These are phyloP conservation scores for Ilyonectria destructans DNA, from an alignment of 2,329 filamentous ascomycete genomes.

Conservation along the genomic window DNA sequence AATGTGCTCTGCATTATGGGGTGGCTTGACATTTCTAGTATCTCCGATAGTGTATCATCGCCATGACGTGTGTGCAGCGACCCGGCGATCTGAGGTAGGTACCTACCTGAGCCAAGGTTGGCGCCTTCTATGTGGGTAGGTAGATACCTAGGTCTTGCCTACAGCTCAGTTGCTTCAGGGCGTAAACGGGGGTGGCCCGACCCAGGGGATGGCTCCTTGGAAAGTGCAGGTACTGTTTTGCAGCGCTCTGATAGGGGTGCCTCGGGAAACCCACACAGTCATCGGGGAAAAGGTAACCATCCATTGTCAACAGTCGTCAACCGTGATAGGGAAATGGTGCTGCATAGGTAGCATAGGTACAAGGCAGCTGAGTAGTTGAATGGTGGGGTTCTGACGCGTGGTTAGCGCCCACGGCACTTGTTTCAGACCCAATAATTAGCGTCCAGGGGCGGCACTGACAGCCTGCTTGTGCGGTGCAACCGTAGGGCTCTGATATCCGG, in stretches of 20 bases:
- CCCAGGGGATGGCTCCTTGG: neutral
- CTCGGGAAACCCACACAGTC: neutral
- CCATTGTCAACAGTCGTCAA: neutral
- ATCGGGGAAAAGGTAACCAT: neutral
- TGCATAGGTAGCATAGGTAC: too few species aligned
- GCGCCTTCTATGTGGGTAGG: too few species aligned
- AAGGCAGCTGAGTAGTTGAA: neutral
- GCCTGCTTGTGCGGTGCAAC: neutral
- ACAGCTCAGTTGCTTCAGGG: neutral
- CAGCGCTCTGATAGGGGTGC: neutral
- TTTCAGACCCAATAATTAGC: neutral
- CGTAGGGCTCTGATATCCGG: slow-evolving; percentile 1
- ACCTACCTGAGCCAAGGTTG: neutral
- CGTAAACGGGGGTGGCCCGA: neutral
- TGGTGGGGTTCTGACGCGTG: neutral
- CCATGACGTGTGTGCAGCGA: neutral
- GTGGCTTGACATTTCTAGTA: slow-evolving; percentile 2
- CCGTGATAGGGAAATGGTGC: neutral
- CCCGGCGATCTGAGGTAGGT: neutral
- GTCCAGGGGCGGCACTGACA: neutral
- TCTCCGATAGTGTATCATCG: neutral
- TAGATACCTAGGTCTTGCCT: neutral
- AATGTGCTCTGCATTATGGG: neutral
- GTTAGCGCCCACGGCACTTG: neutral
- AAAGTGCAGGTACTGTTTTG: neutral